Evolutionary conservation across 192 early-diverging fungal genomes (phyloP), one percentile per base, ranked within the genome.

Genomic region (Piromyces sp.): DNA sequence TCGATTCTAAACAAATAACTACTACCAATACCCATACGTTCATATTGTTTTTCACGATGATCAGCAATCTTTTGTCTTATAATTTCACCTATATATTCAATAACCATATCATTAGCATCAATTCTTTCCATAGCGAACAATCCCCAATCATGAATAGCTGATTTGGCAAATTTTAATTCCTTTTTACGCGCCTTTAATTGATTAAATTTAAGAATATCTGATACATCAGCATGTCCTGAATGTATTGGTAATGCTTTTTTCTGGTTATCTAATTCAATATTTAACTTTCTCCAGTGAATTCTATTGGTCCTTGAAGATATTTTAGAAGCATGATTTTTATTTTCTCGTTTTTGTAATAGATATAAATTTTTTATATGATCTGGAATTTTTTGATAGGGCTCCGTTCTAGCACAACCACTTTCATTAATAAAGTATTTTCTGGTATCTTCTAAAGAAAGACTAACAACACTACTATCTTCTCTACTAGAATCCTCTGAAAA

Each of bases 61-160:
- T 99, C 98, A 5, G 96, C 97, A 31, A 89, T 94, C 84, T 95
- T 93, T 84, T 95, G 92, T 38, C 97, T 92, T 85, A 99, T 95
- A 68, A 95, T 89, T 88, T 99, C 97, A 58, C 97, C 97, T 82
- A 98, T 95, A 84, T 99, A 99, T 88, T 99, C 97, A 79, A 98
- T 98, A 42, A 99, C 96, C 89, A 99, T 94, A 81, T 99, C 97
- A 83, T 92, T 90, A 38, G 92, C 92, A 83, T 94, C 93, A 81
- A 99, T 98, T n/a, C 89, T 90, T 85, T 97, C 96, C 81, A 92
- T 88, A 12, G 98, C 95, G 92, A 97, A 99, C 82, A 98, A 86
- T 2, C 98, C 98, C 96, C 95, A 97, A 87, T 98, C 95, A 87
- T 99, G 98, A 84, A 99, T 99, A 26, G 92, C 89, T n/a, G 92